Evolutionary conservation across 345 rosid genomes (phyloP), one percentile per base, ranked within the genome.

Genomic region (Erucastrum elatum): DNA sequence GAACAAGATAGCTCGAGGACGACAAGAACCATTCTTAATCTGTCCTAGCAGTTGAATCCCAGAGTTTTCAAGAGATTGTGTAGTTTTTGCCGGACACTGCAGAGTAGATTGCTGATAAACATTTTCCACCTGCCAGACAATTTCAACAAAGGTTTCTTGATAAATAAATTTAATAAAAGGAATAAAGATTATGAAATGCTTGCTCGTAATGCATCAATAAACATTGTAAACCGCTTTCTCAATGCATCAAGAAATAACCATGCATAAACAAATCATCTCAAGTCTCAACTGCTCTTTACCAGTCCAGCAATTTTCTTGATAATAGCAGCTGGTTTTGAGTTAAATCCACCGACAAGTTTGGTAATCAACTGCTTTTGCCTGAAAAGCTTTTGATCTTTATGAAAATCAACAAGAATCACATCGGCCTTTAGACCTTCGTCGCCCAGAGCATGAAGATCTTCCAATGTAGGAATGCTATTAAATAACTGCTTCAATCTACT

Each of bases 261-360:
- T 31, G 5, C 1, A 26, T 49, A 65, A 68, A 75, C n/a, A 70
- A 60, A 71, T 60, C 27, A 59, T 51, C 37, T 29, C 55, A 77
- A 39, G 53, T 46, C 4, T 1, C 53, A 41, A 41, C 7, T 59
- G 46, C 37, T 79, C 90, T 87, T n/a, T 78, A 96, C 99, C 96
- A 93, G 84, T 84, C 89, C 97, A 11, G 96, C 96, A 72, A 93
- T 91, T 88, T 93, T 96, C 85, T 93, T 96, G 62, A 96, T 86
- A 82, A 90, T 77, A 53, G 90, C 87, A 71, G 97, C 91, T 53
- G 98, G 96, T 80, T 93, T 91, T 73, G 99, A 89, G 83, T 87
- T 88, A 84, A 90, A 74, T 77, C 98, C 99, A 82, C 86, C 93
- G 68, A 90, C 94, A 72, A 92, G 84, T 70, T 92, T 85, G 74